These are phyloP conservation scores for Spizellomyces sp. DNA, from an alignment of 192 early-diverging fungal genomes.

Conservation along the genomic window DNA sequence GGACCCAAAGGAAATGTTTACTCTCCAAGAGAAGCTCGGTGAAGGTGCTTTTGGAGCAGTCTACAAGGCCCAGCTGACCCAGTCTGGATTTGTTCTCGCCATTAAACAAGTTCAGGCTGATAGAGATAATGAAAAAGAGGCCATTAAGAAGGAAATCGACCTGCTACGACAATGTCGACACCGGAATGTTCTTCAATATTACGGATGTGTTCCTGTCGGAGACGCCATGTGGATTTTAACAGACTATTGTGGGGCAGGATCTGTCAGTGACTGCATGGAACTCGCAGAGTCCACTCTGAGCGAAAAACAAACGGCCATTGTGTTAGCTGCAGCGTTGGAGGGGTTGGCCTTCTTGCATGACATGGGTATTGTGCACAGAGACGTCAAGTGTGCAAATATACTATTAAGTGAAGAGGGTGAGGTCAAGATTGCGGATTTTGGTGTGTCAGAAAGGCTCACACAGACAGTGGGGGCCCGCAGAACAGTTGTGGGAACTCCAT, in stretches of 20 bases:
- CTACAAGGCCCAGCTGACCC: slow-evolving; percentile 43
- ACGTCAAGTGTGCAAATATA: slow-evolving; percentile 47
- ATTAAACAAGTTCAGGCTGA: slow-evolving; percentile 46
- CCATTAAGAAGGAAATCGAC: slow-evolving; percentile 52
- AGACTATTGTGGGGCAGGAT: slow-evolving; percentile 51
- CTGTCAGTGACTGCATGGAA: slow-evolving; percentile 44
- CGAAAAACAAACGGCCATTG: slow-evolving; percentile 32
- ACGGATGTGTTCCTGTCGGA: slow-evolving; percentile 37
- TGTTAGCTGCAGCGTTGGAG: slow-evolving; percentile 40
- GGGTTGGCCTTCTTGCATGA: slow-evolving; percentile 45
- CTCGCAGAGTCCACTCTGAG: slow-evolving; percentile 34
- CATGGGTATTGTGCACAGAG: slow-evolving; percentile 42
- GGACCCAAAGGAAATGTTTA: slow-evolving; percentile 46
- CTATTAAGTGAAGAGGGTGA: slow-evolving; percentile 39
- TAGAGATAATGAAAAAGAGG: slow-evolving; percentile 12
- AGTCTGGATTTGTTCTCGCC: slow-evolving; percentile 44
- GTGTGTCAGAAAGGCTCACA: slow-evolving; percentile 39
- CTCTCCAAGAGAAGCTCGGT: slow-evolving; percentile 47
- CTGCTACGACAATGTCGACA: slow-evolving; percentile 41
- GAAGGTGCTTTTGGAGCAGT: slow-evolving; percentile 54
- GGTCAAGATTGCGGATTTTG: slow-evolving; percentile 42
- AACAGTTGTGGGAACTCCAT: slow-evolving; percentile 50
- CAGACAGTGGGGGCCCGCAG: slow-evolving; percentile 19
- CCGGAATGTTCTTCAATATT: slow-evolving; percentile 52
- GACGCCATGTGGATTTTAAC: slow-evolving; percentile 52